Evolutionary conservation across 441 rosid species (phyloP), one percentile per base, ranked within the genome.

Genomic region (Aleurites moluccanus): DNA sequence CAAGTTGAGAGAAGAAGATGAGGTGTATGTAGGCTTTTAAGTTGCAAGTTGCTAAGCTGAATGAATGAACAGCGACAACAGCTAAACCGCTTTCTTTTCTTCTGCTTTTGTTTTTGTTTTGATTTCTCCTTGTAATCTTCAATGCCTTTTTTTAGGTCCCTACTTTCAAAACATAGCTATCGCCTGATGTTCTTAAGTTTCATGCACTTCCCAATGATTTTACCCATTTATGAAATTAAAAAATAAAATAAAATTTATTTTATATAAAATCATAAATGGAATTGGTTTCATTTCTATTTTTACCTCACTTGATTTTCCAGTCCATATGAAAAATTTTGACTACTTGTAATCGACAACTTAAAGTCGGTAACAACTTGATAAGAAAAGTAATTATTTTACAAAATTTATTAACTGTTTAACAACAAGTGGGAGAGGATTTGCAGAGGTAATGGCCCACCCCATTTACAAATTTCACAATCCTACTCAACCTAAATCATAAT

Each of bases 1-100:
- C 6, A 44, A 35, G 27, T 9, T 25, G 1, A 20, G 27, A 10
- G 49, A 40, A 16, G 71, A 14, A 14, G 16, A 38, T 38, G 40
- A 38, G 40, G 40, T 38, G 40, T 38, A 38, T 9, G 40, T 38
- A 35, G 40, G 40, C 40, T 38, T 38, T 38, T 38, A 16, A 0
- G 4, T 49, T 49, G n/a, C 13, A 59, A 13, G 63, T n/a, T 45
- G 75, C 53, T 11, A 50, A 15, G 55, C 5, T 15, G 3, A 70
- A 50, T 53, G 14, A 55, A 35, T 64, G 60, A 71, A 77, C 75
- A 65, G 67, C 75, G 80, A 77, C 80, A 55, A 55, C 67, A 44
- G 73, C 52, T 64, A 57, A 33, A 21, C 78, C 25, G 59, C 73
- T 63, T 69, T n/a, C 33, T 50, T 64, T 40, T 61, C 38, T 28